These are phyloP conservation scores for Bonia amplexicaulis DNA, from an alignment of 176 grass and related monocot species.

Conservation along the genomic window DNA sequence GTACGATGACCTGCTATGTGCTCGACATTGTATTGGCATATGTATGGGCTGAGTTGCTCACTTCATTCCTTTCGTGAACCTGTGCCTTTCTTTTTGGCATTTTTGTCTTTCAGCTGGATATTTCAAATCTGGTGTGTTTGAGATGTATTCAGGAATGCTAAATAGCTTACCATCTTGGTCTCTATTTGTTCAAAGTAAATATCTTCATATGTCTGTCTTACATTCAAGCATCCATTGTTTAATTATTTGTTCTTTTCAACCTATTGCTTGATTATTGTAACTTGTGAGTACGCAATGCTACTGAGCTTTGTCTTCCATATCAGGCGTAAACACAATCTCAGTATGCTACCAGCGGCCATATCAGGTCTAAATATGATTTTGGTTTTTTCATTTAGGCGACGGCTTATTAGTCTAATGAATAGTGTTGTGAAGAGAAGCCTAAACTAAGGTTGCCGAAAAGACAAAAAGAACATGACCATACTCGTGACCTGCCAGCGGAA, in stretches of 20 bases:
- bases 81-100: constrained; percentile 15
- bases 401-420: too few relatives aligned
- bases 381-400: too few relatives aligned
- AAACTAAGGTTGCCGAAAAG: too few relatives aligned
- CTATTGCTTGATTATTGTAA: not conserved
- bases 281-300: not conserved
- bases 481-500: too few relatives aligned
- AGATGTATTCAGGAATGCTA: constrained; percentile 40
- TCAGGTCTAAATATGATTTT: not conserved
- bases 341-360: too few relatives aligned
- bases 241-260: not conserved
- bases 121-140: constrained; percentile 41
- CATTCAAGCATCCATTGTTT: not conserved
- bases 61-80: constrained; percentile 31
- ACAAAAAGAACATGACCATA: too few relatives aligned
- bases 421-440: too few relatives aligned
- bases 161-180: constrained; percentile 42
- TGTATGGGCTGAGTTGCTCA: constrained; percentile 36
- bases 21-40: constrained; percentile 14
- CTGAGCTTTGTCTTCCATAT: not conserved
- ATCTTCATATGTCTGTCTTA: not conserved
- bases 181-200: constrained; percentile 49
- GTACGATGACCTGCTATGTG: constrained; percentile 45
- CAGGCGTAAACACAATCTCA: not conserved
- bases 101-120: constrained; percentile 38